Evolutionary conservation across 306 rosid species (phyloP).

Genomic region (Cicer chorassanicum): DNA sequence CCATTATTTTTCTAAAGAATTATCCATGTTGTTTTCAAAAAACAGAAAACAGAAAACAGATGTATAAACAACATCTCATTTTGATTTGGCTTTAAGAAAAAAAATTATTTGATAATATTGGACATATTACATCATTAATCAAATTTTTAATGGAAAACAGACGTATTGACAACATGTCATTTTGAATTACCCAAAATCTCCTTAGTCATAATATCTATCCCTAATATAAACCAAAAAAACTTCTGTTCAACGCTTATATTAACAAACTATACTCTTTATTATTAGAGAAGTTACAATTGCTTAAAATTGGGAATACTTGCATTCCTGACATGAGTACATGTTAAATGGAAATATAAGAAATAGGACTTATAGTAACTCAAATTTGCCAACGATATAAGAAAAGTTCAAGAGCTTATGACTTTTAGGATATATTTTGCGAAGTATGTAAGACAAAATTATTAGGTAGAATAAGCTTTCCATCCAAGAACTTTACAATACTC

Average conservation of each 20-base stretch:
- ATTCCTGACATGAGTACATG: slow-evolving; percentile 9
- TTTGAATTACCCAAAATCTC: background rate
- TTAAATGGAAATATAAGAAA: slow-evolving; percentile 34
- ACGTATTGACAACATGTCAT: background rate
- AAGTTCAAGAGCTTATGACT: slow-evolving; percentile 12
- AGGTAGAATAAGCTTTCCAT: slow-evolving; percentile 34
- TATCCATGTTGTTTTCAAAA: slow-evolving; percentile 25
- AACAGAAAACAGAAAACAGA: slow-evolving; percentile 32
- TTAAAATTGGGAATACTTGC: slow-evolving; percentile 29
- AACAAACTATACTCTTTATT: slow-evolving; percentile 1
- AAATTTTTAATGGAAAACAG: background rate
- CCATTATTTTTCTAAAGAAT: slow-evolving; percentile 8
- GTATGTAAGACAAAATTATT: slow-evolving; percentile 21
- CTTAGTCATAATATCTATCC: slow-evolving; percentile 16
- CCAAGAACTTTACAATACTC: slow-evolving; percentile 43
- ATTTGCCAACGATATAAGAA: slow-evolving; percentile 30
- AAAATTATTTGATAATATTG: slow-evolving; percentile 14
- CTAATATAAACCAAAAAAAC: background rate
- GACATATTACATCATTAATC: background rate
- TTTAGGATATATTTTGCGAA: background rate
- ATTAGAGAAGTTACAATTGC: slow-evolving; percentile 24
- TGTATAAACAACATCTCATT: slow-evolving; percentile 6
- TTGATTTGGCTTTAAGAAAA: slow-evolving; percentile 1
- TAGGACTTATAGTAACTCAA: background rate
- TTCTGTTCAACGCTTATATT: background rate